A percentile compares a stretch with the other conserved stretches of the same genome.
phyloP scores from a whole-genome alignment of 2,329 filamentous ascomycete species.

The Aspergillus clavatus region DNA sequence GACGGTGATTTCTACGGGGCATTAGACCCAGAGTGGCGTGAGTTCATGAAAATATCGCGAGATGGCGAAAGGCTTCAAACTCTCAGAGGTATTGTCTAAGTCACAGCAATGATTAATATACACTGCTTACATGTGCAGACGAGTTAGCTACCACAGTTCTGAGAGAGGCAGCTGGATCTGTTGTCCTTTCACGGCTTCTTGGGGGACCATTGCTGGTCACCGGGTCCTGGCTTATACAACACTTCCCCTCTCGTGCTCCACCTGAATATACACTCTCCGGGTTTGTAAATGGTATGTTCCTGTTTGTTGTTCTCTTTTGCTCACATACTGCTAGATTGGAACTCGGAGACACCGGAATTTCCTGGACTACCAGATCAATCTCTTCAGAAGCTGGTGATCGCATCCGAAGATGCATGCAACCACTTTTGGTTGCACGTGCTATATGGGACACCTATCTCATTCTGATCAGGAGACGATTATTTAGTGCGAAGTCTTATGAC shows the following conservation, averaged over 20 bases:
- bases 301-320: neutral
- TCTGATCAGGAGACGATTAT: slow-evolving; percentile 25
- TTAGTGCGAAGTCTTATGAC: slow-evolving; percentile 17
- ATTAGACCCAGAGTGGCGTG: slow-evolving; percentile 59
- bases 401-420: slow-evolving; percentile 26
- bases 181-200: slow-evolving; percentile 41
- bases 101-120: slow-evolving; percentile 7
- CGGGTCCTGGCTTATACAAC: slow-evolving; percentile 57
- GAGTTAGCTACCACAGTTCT: slow-evolving; percentile 45
- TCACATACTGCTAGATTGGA: slow-evolving; percentile 24
- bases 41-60: slow-evolving; percentile 56
- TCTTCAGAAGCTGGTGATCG: slow-evolving; percentile 28
- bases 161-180: slow-evolving; percentile 41
- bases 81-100: slow-evolving; percentile 40
- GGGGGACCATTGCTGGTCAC: slow-evolving; percentile 49
- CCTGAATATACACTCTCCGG: slow-evolving; percentile 57
- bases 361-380: slow-evolving; percentile 26
- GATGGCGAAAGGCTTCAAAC: slow-evolving; percentile 46
- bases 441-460: slow-evolving; percentile 31
- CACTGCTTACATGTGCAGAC: slow-evolving; percentile 30
- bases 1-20: slow-evolving; percentile 28
- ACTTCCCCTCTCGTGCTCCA: slow-evolving; percentile 56
- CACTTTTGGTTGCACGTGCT: slow-evolving; percentile 29
- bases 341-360: slow-evolving; percentile 22
- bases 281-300: slow-evolving; percentile 39